Conservation (phyloP, 2,329 filamentous ascomycete genomes). For the Aspergillus hiratsukae region DNA sequence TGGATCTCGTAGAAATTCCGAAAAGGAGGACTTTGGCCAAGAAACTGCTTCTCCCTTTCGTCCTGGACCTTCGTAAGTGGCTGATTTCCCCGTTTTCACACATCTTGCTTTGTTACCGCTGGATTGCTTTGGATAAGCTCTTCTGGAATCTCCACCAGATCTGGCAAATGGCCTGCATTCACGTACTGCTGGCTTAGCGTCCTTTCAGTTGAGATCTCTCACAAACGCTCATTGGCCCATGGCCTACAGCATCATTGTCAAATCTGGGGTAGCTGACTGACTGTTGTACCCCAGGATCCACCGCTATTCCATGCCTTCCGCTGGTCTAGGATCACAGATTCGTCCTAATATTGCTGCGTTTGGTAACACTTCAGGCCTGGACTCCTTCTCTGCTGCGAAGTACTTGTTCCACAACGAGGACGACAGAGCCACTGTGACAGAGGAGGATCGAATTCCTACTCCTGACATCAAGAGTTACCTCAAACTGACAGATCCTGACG, state of each 20-base stretch:
- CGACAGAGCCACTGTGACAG: slow-evolving; percentile 47
- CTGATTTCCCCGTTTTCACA: neutral
- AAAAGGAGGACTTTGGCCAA: slow-evolving; percentile 78
- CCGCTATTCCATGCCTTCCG: slow-evolving; percentile 91
- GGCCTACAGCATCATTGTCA: neutral
- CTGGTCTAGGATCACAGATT: slow-evolving; percentile 28
- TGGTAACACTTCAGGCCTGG: slow-evolving; percentile 51
- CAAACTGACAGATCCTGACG: slow-evolving; percentile 68
- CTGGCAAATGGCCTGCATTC: neutral
- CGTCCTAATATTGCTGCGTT: slow-evolving; percentile 28
- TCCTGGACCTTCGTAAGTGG: slow-evolving; percentile 72
- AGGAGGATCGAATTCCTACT: slow-evolving; percentile 51
- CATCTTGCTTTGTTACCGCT: neutral
- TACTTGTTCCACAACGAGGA: slow-evolving; percentile 87
- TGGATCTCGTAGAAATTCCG: slow-evolving; percentile 79
- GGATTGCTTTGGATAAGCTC: neutral
- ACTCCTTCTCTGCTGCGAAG: slow-evolving; percentile 77
- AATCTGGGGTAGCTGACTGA: slow-evolving; percentile 1
- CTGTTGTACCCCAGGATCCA: slow-evolving; percentile 58
- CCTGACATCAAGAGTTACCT: slow-evolving; percentile 66
- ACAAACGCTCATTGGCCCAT: neutral
- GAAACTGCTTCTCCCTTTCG: slow-evolving; percentile 58
- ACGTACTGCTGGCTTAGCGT: neutral
- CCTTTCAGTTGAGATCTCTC: neutral
- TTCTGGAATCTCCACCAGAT: neutral